phyloP scores from a whole-genome alignment of 2,329 filamentous ascomycete genomes.

The Fusarium pilosicola region DNA sequence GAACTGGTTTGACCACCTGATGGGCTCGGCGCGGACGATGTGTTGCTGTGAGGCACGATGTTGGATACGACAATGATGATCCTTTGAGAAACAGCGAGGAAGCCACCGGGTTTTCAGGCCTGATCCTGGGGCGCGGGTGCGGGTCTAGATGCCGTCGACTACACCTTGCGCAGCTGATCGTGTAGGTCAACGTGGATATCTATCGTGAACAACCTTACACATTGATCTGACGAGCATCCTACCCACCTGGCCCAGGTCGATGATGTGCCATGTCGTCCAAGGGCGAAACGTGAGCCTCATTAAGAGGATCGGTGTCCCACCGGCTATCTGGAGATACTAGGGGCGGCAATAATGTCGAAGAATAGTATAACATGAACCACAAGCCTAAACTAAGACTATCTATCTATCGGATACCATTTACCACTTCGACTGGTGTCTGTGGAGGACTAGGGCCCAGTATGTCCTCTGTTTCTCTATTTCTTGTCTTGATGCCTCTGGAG shows the following conservation, averaged over 20 bases:
- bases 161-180: constrained; percentile 38
- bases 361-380: constrained; percentile 39
- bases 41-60: constrained; percentile 22
- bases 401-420: background rate
- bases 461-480: background rate
- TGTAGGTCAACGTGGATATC: constrained; percentile 30
- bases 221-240: constrained; percentile 16
- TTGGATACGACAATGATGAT: constrained; percentile 16
- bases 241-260: constrained; percentile 15
- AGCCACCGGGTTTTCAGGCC: background rate
- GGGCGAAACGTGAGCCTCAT: constrained; percentile 37
- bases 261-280: constrained; percentile 33
- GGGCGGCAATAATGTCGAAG: constrained; percentile 13
- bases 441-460: background rate
- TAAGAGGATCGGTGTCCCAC: constrained; percentile 20
- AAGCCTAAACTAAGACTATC: constrained; percentile 8
- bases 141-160: constrained; percentile 27
- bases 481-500: background rate
- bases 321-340: constrained; percentile 14
- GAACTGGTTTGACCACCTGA: constrained; percentile 20
- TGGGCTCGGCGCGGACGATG: constrained; percentile 1
- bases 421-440: background rate
- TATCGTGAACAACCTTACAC: constrained; percentile 2
- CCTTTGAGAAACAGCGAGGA: background rate
- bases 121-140: constrained; percentile 19